Evolutionary conservation across 2,329 filamentous ascomycete species (phyloP), one percentile per base, ranked within the genome.

Genomic region (Lachnellula subtilissima): DNA sequence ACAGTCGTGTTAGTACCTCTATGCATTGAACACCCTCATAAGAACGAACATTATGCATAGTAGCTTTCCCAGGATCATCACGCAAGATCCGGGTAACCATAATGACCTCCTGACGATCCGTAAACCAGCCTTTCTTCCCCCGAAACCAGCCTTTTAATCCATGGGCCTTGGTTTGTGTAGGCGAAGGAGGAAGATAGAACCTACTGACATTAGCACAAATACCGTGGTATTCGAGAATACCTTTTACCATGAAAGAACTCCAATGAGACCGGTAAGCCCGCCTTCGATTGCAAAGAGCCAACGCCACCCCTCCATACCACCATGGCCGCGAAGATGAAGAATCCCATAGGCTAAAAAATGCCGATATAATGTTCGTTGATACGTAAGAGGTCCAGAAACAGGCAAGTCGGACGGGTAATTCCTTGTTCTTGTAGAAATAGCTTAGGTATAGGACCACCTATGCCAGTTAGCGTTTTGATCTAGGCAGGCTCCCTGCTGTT

Each of bases 61-160:
- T 42, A 72, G 75, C 63, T 77, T 78, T 22, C 69, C 71, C 55
- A n/a, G 59, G 59, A 32, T 81, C 80, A 54, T 83, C 80, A 4
- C 80, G 75, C 40, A 70, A 59, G 22, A 85, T 74, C 28, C 78
- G 78, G 63, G 85, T 87, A 7, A 86, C 82, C 72, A 87, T 81
- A 56, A 87, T 86, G 62, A 83, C 63, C 83, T 83, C 65, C 40
- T 60, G 54, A 11, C 47, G 48, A 37, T 55, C 58, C 3, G 53
- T 55, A 19, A 87, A 85, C 78, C 83, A 84, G 3, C 85, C 85
- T 19, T 73, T 70, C 53, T 81, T 81, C 42, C 82, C 78, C 6
- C 81, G 75, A 61, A 84, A 80, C 60, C 74, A 11, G 77, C 78
- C 1, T 43, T 54, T 54, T 1, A 49, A 32, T 22, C 45, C 45